phyloP scores from a whole-genome alignment of 306 rosid species.

The Inga oerstediana region DNA sequence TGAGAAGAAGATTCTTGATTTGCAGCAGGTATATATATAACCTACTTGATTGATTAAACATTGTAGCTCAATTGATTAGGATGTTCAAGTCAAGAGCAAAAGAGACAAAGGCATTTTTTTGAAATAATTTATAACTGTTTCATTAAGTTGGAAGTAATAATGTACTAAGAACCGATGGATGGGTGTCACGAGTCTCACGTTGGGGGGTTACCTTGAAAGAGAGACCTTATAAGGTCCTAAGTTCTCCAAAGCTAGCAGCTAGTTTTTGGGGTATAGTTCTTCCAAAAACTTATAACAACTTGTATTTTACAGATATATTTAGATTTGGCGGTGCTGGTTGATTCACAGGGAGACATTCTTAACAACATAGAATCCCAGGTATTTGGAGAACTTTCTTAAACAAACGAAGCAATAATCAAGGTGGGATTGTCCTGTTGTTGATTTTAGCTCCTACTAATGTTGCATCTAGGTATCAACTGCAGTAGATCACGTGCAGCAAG shows the following conservation, averaged over 20 bases:
- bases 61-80: constrained; percentile 10
- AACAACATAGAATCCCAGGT: constrained; percentile 91
- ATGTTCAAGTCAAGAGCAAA: not conserved
- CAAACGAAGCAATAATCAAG: not conserved
- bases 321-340: constrained; percentile 92
- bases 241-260: too few relatives aligned
- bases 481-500: constrained; percentile 91
- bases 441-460: not conserved
- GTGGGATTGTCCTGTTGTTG: constrained; percentile 10
- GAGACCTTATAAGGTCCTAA: too few relatives aligned
- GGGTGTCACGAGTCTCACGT: too few relatives aligned
- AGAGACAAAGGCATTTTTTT: too few relatives aligned
- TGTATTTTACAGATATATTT: constrained; percentile 72
- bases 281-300: too few relatives aligned
- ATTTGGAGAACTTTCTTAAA: constrained; percentile 28
- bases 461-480: constrained; percentile 78
- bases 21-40: constrained; percentile 69
- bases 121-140: too few relatives aligned
- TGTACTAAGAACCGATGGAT: not conserved
- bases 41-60: constrained; percentile 11
- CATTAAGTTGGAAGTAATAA: not conserved
- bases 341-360: constrained; percentile 92
- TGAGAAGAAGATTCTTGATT: constrained; percentile 87
- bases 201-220: too few relatives aligned
- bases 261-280: too few relatives aligned